Conservation (phyloP, 2,329 filamentous ascomycete genomes). For the Didymella glomerata region DNA sequence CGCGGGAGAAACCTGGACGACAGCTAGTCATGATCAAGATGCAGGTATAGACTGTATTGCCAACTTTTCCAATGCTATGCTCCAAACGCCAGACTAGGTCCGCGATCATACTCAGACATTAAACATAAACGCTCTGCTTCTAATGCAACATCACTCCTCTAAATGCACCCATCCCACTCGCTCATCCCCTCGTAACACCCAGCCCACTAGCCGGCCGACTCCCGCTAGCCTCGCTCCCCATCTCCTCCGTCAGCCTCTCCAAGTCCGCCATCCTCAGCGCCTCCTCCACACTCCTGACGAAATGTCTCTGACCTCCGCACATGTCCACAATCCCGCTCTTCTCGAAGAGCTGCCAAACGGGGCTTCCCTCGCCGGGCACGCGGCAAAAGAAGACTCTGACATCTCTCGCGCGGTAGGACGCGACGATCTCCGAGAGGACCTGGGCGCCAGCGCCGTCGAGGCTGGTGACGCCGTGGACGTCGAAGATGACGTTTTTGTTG, state of each 20-base stretch:
- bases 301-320: slow-evolving; percentile 79
- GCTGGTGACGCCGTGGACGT: slow-evolving; percentile 95
- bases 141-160: no score
- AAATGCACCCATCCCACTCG: no score
- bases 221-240: slow-evolving; percentile 23
- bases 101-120: no score
- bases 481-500: slow-evolving; percentile 93
- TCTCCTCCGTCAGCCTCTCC: slow-evolving; percentile 62
- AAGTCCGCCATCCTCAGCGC: slow-evolving; percentile 82
- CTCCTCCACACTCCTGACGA: slow-evolving; percentile 84
- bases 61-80: no score
- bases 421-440: slow-evolving; percentile 88
- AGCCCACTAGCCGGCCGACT: not conserved
- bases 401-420: slow-evolving; percentile 76
- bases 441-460: slow-evolving; percentile 94
- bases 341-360: slow-evolving; percentile 76
- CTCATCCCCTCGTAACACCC: not conserved
- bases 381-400: slow-evolving; percentile 80
- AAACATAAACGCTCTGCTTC: no score
- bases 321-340: slow-evolving; percentile 84
- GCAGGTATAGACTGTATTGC: no score
- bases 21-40: no score
- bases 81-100: no score
- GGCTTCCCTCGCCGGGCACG: slow-evolving; percentile 58
- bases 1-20: no score